These are phyloP conservation scores for Metarhizium humberi DNA, from an alignment of 2,329 filamentous ascomycete genomes.

Conservation along the genomic window DNA sequence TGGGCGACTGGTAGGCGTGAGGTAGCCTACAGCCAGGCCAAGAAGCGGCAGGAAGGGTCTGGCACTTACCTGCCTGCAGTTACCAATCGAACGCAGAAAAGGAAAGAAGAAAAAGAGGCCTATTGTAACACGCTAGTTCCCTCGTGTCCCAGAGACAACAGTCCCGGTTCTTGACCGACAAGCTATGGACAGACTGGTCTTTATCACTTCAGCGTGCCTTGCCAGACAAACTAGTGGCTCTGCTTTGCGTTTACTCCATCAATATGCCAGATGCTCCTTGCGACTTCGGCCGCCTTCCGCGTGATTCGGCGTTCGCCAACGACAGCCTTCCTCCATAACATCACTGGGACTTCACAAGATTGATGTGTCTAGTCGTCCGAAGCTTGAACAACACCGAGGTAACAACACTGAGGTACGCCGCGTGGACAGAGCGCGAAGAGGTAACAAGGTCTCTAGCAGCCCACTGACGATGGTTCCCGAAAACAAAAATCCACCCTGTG, in stretches of 20 bases:
- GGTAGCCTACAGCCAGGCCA: not conserved
- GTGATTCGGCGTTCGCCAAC: not conserved
- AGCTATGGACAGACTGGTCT: not conserved
- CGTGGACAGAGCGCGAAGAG: too few relatives aligned
- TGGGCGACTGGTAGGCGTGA: not conserved
- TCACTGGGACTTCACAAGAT: not conserved
- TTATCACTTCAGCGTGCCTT: not conserved
- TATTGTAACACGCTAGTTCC: too few relatives aligned
- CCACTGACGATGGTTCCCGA: too few relatives aligned
- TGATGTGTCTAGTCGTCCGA: not conserved
- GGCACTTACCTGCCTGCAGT: not conserved
- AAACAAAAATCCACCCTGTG: too few relatives aligned
- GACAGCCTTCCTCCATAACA: not conserved
- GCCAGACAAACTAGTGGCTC: too few relatives aligned
- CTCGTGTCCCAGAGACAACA: not conserved
- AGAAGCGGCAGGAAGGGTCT: not conserved
- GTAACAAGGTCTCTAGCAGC: too few relatives aligned
- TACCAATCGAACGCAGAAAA: not conserved
- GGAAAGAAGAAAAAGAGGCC: not conserved
- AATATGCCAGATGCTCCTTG: not conserved
- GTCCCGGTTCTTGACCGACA: not conserved
- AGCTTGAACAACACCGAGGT: too few relatives aligned
- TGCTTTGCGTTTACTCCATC: not conserved
- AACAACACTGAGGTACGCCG: too few relatives aligned
- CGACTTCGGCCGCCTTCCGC: slow-evolving; percentile 7